A percentile compares a stretch with the other conserved stretches of the same genome.
These are phyloP conservation scores for Acanthamoeba royreba DNA, from an alignment of 208 protist genomes.

Conservation along the genomic window DNA sequence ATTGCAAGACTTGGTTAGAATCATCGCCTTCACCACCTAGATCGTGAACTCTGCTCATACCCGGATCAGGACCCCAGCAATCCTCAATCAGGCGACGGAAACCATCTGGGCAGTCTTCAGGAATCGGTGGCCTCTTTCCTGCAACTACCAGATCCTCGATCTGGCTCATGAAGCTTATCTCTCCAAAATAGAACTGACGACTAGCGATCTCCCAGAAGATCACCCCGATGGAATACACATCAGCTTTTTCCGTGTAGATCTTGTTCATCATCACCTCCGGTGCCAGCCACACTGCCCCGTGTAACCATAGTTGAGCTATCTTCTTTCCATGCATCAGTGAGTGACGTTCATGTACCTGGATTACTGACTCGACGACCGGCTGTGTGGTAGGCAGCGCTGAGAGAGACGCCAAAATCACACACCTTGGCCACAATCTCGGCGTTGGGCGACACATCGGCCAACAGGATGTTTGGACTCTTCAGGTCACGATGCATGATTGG, in stretches of 20 bases:
- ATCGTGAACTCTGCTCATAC: too few species aligned
- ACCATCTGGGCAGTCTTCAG: background rate
- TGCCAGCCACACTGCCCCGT: background rate
- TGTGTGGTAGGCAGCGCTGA: background rate
- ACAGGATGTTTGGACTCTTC: too few species aligned
- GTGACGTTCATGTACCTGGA: background rate
- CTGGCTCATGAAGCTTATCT: background rate
- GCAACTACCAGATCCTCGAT: background rate
- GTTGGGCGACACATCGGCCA: background rate
- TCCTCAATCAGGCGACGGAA: background rate
- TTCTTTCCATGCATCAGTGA: too few species aligned
- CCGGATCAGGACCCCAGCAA: background rate
- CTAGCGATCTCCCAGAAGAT: slow-evolving; percentile 14
- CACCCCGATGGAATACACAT: background rate
- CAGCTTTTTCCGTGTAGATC: background rate
- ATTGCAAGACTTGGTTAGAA: too few species aligned
- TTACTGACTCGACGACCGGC: background rate
- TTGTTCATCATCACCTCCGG: background rate
- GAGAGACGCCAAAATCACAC: slow-evolving; percentile 30
- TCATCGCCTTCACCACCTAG: too few species aligned
- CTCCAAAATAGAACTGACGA: background rate
- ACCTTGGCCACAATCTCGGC: slow-evolving; percentile 15
- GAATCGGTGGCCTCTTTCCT: background rate
- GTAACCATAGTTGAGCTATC: too few species aligned
- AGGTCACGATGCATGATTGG: too few species aligned